These are phyloP conservation scores for Simplicillium sp. DNA, from an alignment of 2,329 filamentous ascomycete genomes.

Conservation along the genomic window DNA sequence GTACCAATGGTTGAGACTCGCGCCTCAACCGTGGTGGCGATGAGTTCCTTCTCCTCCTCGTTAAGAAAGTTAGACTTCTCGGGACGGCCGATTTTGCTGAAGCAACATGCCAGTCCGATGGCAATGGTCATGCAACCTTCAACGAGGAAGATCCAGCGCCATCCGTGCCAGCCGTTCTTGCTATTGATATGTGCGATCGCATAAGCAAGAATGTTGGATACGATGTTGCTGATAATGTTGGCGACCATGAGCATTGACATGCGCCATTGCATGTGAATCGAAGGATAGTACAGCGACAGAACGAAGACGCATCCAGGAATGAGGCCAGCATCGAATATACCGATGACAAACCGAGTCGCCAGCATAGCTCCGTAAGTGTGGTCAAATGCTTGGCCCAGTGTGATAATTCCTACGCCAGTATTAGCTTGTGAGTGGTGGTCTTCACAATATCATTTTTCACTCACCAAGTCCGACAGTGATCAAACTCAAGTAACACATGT, in stretches of 20 bases:
- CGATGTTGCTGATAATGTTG: constrained; percentile 58
- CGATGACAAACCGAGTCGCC: constrained; percentile 12
- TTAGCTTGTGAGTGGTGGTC: no score
- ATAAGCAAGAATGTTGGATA: constrained; percentile 54
- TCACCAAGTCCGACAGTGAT: constrained; percentile 10
- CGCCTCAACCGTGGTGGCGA: no score
- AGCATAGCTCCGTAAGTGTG: constrained; percentile 11
- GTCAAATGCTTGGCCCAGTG: constrained; percentile 15
- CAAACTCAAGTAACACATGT: constrained; percentile 7
- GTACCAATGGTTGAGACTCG: no score
- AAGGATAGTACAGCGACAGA: constrained; percentile 13
- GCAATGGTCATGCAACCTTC: constrained; percentile 44
- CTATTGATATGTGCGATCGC: constrained; percentile 54
- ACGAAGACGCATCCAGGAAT: constrained; percentile 15
- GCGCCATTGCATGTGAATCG: constrained; percentile 13
- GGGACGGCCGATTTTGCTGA: no score
- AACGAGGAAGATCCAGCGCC: constrained; percentile 59
- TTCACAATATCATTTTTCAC: constrained; percentile 5
- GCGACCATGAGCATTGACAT: constrained; percentile 33
- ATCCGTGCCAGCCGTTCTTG: constrained; percentile 42
- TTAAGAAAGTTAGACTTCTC: no score
- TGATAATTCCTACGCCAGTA: constrained; percentile 7
- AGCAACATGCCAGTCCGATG: constrained; percentile 26
- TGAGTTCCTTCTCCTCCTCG: no score
- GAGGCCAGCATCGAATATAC: constrained; percentile 14